Base-by-base conservation (phyloP, 352 stramenopile species). In the Phytophthora pinifolia region DNA sequence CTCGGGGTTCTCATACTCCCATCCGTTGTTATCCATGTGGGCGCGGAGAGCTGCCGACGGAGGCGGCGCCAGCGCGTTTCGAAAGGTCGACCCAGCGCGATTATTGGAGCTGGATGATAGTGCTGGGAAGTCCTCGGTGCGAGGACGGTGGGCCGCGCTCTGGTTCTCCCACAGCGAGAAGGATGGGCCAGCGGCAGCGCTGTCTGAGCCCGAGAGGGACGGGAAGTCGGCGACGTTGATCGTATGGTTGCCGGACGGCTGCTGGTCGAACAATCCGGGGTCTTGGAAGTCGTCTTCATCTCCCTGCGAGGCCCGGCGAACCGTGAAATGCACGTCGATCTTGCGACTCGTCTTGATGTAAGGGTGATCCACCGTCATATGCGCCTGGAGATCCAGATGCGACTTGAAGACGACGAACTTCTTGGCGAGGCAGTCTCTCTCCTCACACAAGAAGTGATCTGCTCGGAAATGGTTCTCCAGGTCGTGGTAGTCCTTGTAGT, bases 401-500 rank as follows among this genome's bases (percentile, higher is more conserved):
- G 81, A 80, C 51, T 83, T 86, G 59, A 97, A 97, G 0, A 96
- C 89, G 25, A 96, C 80, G 54, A 97, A 97, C 54, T 96, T 95
- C 48, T 91, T 87, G 14, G 63, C 64, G 0, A 96, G 68, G 65
- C 89, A 97, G 27, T 54, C 31, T 6, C 76, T 56, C 51, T 96
- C 86, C 65, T 97, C 88, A 46, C 88, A 97, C 36, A 97, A 56
- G 38, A 87, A 92, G 47, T 97, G 89, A 12, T 94, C 86, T 14
- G 77, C 77, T 50, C 89, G 81, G 69, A 96, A 97, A 56, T 97
- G 88, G 65, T 92, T 89, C 50, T 97, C 82, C 34, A 97, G 51
- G 65, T 97, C 89, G 37, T 78, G 69, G 66, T 97, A 97, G 68
- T 97, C 86, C 70, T 92, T 92, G 76, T 96, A 97, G 64, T 96